Percentiles rank a stretch among this genome's conserved stretches.
Evolutionary conservation across 192 early-diverging fungal genomes (phyloP).

Genomic region (Dimargaris cristalligena): DNA sequence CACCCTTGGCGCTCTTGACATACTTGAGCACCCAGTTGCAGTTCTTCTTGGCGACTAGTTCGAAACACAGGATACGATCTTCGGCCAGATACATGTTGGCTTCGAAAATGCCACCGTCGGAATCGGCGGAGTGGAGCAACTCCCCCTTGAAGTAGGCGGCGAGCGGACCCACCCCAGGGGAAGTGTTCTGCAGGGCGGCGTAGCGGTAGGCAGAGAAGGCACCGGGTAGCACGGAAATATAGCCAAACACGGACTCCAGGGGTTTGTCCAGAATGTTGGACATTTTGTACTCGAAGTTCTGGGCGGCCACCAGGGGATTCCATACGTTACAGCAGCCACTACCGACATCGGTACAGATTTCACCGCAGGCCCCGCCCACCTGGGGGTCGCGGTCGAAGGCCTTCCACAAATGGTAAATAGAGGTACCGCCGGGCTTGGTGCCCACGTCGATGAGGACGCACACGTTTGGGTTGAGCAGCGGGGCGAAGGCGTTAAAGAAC

Average conservation of each 20-base stretch:
- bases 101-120: constrained; percentile 55
- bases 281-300: constrained; percentile 99
- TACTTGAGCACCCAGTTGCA: constrained; percentile 70
- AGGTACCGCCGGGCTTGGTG: constrained; percentile 64
- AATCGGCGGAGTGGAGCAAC: constrained; percentile 50
- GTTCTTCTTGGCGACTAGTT: constrained; percentile 70
- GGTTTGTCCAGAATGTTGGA: constrained; percentile 96
- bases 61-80: constrained; percentile 92
- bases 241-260: constrained; percentile 84
- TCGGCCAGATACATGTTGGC: constrained; percentile 90
- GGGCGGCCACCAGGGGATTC: constrained; percentile 82
- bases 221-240: constrained; percentile 88
- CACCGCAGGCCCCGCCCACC: constrained; percentile 88
- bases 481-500: constrained; percentile 91
- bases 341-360: constrained; percentile 78
- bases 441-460: constrained; percentile 89
- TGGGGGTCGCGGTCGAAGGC: constrained; percentile 64
- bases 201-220: constrained; percentile 95
- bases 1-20: constrained; percentile 71
- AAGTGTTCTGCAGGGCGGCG: constrained; percentile 55
- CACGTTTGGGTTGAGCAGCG: constrained; percentile 64
- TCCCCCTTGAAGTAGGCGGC: constrained; percentile 87
- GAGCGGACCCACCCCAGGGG: constrained; percentile 42
- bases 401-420: constrained; percentile 88
- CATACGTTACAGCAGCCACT: constrained; percentile 45